Evolutionary conservation across 1,139 yeast genomes (phyloP), one percentile per base, ranked within the genome.

Genomic region (Yamadazyma pseudoaaseri): DNA sequence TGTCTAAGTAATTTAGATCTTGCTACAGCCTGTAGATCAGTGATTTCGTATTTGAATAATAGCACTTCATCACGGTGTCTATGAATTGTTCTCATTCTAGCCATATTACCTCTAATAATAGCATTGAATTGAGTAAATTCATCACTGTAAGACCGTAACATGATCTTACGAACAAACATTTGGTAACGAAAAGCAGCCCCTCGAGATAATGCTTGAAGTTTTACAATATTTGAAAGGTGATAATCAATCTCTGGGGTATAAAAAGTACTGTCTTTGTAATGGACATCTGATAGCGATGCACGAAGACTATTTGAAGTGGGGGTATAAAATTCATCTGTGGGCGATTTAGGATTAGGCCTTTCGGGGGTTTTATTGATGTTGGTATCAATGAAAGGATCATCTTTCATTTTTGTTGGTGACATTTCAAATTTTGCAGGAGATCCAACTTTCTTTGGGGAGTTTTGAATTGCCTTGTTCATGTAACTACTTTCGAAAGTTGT

Each of bases 101-200:
- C 46, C 34, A 50, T 37, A 39, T 64, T 58, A 3, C 76, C 77
- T 43, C 81, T 62, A 16, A 70, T 57, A 1, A 56, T 57, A 5
- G 77, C 60, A 28, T 53, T 45, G 20, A 70, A 56, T 8, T 38
- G 39, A 4, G 60, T 60, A 21, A 79, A 56, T 39, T 73, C 76
- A 14, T 70, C 74, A 4, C 65, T 62, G 43, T 71, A 75, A 3
- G 81, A 76, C 43, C 73, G 74, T 24, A 81, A 51, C 69, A 79
- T 73, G 41, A 79, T 77, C 37, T 66, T 71, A 45, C 75, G 73
- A 26, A 82, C 82, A 54, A 79, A 81, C 64, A 81, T 65, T 17
- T 60, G 60, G 52, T 80, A 84, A 31, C 94, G 68, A 41, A 76
- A 61, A 34, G 76, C 66, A 1, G 85, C 81, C 17, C 90, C 92